Evolutionary conservation across 2,329 filamentous ascomycete genomes (phyloP).

Genomic region (Verticillium dahliae): DNA sequence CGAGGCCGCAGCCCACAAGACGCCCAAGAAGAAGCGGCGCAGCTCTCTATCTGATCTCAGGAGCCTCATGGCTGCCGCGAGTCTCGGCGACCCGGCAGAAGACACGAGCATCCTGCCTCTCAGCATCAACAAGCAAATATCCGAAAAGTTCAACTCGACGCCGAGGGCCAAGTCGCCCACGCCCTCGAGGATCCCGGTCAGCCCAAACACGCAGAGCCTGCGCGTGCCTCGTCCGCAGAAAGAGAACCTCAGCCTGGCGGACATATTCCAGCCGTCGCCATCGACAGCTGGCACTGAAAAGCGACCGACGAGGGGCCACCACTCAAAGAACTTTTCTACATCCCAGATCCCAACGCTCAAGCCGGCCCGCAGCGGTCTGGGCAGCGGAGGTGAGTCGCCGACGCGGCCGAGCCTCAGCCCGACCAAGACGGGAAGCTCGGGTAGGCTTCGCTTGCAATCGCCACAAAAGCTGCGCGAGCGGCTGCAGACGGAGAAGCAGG

Average conservation of each 20-base stretch:
- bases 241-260: conserved; percentile 29
- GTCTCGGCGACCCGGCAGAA: conserved; percentile 34
- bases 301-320: conserved; percentile 21
- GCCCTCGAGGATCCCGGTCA: conserved; percentile 48
- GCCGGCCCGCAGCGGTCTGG: conserved; percentile 22
- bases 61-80: conserved; percentile 56
- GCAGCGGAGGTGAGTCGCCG: conserved; percentile 16
- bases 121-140: conserved; percentile 45
- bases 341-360: conserved; percentile 50
- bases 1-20: conserved; percentile 30
- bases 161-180: conserved; percentile 35
- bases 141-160: conserved; percentile 51
- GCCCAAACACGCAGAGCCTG: conserved; percentile 33
- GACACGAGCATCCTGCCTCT: conserved; percentile 37
- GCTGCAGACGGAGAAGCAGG: conserved; percentile 72
- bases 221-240: conserved; percentile 38
- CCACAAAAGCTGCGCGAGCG: conserved; percentile 77
- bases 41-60: conserved; percentile 88
- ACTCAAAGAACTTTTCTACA: conserved; percentile 44
- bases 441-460: conserved; percentile 61
- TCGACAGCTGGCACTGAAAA: conserved; percentile 1
- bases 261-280: conserved; percentile 5
- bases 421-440: conserved; percentile 31
- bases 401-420: conserved; percentile 25
- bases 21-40: conserved; percentile 71